Conservation (phyloP, 768 basidiomycete genomes). For the Albatrellus ellisii region DNA sequence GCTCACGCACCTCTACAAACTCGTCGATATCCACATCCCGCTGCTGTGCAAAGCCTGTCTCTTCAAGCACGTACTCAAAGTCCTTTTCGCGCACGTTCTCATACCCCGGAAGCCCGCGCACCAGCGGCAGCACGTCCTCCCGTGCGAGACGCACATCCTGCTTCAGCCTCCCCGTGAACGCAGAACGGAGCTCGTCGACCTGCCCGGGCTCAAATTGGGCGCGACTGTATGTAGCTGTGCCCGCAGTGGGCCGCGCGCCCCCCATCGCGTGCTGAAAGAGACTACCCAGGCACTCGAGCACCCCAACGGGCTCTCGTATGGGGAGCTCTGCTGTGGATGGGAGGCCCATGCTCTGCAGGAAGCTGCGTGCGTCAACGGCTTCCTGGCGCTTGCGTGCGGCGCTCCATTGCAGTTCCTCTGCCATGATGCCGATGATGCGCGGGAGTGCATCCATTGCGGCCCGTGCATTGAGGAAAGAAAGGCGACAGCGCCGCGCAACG, state of each 20-base stretch:
- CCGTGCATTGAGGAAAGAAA: conserved; percentile 86
- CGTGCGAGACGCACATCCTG: conserved; percentile 25
- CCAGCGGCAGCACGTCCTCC: conserved; percentile 21
- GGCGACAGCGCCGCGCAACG: conserved; percentile 82
- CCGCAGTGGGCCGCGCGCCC: background rate
- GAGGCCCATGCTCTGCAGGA: conserved; percentile 81
- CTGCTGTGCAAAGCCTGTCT: conserved; percentile 52
- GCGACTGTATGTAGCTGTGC: conserved; percentile 25
- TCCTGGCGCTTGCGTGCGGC: conserved; percentile 43
- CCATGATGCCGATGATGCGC: conserved; percentile 84
- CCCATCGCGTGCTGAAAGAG: conserved; percentile 15
- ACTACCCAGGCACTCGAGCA: background rate
- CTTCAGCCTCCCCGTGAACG: conserved; percentile 19
- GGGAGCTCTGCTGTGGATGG: conserved; percentile 21
- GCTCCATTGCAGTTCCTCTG: conserved; percentile 72
- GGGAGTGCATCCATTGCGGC: conserved; percentile 79
- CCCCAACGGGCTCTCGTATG: conserved; percentile 3
- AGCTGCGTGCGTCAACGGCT: conserved; percentile 41
- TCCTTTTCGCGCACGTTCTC: conserved; percentile 49
- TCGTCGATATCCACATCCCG: conserved; percentile 64
- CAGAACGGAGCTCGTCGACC: conserved; percentile 26
- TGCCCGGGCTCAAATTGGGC: conserved; percentile 43
- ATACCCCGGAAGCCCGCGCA: conserved; percentile 31
- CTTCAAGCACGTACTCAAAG: conserved; percentile 60
- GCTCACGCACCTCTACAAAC: conserved; percentile 74